Base-by-base conservation (phyloP, 768 basidiomycete genomes). In the Leccinum obscurum region DNA sequence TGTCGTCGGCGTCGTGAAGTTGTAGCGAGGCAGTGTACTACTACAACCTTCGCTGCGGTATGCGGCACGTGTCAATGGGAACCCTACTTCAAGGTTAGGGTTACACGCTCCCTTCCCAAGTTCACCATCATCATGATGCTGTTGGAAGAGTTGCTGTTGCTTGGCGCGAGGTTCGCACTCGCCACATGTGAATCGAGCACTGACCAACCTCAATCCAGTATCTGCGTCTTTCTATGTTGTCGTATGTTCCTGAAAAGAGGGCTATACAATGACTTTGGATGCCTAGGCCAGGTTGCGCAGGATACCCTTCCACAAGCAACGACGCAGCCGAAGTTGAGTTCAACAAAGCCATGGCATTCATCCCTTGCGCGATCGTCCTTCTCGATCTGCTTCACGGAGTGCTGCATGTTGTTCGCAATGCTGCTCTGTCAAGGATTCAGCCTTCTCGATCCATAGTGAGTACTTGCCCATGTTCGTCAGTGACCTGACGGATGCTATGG, bases 301-400 rank as follows among this genome's bases (percentile, higher is more conserved):
- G 71, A 65, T 10, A 49, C 62, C 57, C 52, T 72, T 64, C 60
- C 74, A 32, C 64, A 66, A 66, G 60, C 66, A 54, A 64, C 48
- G 62, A 64, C 66, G 39, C 57, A 64, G 55, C 58, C 63, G 17
- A 73, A 62, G 37, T 52, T 53, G 50, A 64, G 22, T 61, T 64
- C 61, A 60, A 62, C 60, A 48, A 67, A 68, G 15, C 66, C 77
- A 34, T 72, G 82, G 49, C 88, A 91, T 63, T 84, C 86, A 0
- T 70, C 72, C 4, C 67, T 90, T 1, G 80, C 91, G 0, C 76
- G 86, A 48, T 77, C 75, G 1, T 70, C 86, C 7, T 93, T 94
- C 65, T 82, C 89, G 0, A 73, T 85, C 34, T 87, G 86, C 65
- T 90, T 93, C 70, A 82, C 88, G 1, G 92, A 93, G 73, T 84